These are phyloP conservation scores for Cryptococcus amylolentus DNA, from an alignment of 1,284 basidiomycete genomes.

Conservation along the genomic window DNA sequence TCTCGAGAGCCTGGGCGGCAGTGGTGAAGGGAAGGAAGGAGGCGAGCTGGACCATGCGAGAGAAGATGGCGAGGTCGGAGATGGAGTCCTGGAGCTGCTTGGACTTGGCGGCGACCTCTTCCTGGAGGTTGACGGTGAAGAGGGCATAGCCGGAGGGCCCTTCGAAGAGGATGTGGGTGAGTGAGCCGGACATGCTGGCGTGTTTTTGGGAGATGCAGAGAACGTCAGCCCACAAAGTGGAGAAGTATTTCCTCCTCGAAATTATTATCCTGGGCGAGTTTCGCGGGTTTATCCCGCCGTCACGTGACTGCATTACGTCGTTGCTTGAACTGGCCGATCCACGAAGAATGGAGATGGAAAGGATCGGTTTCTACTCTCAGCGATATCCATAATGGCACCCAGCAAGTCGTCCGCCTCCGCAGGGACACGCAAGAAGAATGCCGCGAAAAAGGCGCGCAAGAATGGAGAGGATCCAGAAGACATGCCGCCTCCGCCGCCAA, in stretches of 20 bases:
- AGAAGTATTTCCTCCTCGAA: too few relatives aligned
- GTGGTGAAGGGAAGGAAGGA: slow-evolving; percentile 95
- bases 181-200: slow-evolving; percentile 49
- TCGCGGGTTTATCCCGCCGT: too few relatives aligned
- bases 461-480: slow-evolving; percentile 22
- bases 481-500: slow-evolving; percentile 2
- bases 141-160: slow-evolving; percentile 92
- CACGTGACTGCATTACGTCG: too few relatives aligned
- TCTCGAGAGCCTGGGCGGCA: slow-evolving; percentile 93
- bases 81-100: slow-evolving; percentile 81
- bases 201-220: background rate
- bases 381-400: background rate
- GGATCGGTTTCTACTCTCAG: too few relatives aligned
- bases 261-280: too few relatives aligned
- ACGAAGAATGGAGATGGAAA: too few relatives aligned
- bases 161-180: slow-evolving; percentile 89
- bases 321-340: too few relatives aligned
- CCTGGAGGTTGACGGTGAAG: slow-evolving; percentile 83
- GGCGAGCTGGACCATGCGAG: slow-evolving; percentile 87
- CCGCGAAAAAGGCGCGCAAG: slow-evolving; percentile 34
- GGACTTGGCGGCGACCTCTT: slow-evolving; percentile 83
- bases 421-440: slow-evolving; percentile 70
- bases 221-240: too few relatives aligned
- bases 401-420: slow-evolving; percentile 64
- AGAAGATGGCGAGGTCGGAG: slow-evolving; percentile 82